Evolutionary conservation across 192 early-diverging fungal genomes (phyloP).

Genomic region (Mortierella antarctica): DNA sequence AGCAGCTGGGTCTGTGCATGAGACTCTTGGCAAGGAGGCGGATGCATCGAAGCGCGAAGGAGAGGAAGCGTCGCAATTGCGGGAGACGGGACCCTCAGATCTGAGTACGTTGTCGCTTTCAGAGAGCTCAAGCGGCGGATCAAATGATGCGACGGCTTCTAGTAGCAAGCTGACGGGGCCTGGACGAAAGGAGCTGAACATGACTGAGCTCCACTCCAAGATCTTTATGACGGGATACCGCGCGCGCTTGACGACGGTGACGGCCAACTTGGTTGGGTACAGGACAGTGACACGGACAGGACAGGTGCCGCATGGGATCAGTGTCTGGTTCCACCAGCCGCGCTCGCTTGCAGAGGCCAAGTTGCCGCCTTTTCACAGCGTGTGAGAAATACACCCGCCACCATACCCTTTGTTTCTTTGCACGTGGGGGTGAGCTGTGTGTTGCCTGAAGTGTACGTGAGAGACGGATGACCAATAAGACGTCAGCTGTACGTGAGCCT

Average conservation of each 20-base stretch:
- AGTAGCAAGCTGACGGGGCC: neutral
- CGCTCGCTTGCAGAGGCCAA: constrained; percentile 47
- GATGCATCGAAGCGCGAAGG: neutral
- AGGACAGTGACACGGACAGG: constrained; percentile 30
- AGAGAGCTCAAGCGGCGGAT: neutral
- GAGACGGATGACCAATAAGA: neutral
- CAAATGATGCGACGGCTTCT: neutral
- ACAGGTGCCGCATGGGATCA: constrained; percentile 23
- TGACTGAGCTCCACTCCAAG: constrained; percentile 38
- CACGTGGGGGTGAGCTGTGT: neutral
- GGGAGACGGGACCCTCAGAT: neutral
- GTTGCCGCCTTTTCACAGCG: neutral
- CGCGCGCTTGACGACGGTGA: constrained; percentile 30
- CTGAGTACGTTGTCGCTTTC: neutral
- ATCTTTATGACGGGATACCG: constrained; percentile 35
- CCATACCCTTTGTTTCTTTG: neutral
- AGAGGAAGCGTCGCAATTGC: neutral
- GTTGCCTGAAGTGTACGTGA: neutral
- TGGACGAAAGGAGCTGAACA: constrained; percentile 27
- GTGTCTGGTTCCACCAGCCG: constrained; percentile 43
- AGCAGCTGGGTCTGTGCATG: neutral
- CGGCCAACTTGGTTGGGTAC: constrained; percentile 37
- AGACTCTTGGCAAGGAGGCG: neutral
- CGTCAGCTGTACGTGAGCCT: neutral
- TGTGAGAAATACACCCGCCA: neutral